Evolutionary conservation across 2,329 filamentous ascomycete genomes (phyloP).

Genomic region (Hymenoscyphus albidus): DNA sequence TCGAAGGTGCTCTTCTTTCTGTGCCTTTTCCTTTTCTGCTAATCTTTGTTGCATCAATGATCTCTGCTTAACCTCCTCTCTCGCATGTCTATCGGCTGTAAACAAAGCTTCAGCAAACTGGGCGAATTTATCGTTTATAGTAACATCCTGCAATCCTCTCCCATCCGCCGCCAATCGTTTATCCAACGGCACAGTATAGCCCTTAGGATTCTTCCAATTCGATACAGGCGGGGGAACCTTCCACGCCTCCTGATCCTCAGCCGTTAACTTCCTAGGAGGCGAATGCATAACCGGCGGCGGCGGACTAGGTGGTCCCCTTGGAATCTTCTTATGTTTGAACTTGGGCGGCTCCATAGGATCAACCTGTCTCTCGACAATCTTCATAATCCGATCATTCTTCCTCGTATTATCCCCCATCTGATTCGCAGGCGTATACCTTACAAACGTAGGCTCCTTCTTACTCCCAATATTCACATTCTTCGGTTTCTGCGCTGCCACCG

Average conservation of each 20-base stretch:
- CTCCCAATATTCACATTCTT: slow-evolving; percentile 87
- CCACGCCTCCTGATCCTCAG: slow-evolving; percentile 96
- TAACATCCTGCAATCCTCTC: slow-evolving; percentile 83
- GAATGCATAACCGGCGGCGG: slow-evolving; percentile 94
- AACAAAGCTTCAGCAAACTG: slow-evolving; percentile 93
- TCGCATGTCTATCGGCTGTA: slow-evolving; percentile 88
- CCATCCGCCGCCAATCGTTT: slow-evolving; percentile 94
- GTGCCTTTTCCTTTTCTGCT: slow-evolving; percentile 91
- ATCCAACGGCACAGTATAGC: slow-evolving; percentile 92
- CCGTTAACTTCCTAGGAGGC: slow-evolving; percentile 89
- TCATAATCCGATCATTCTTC: slow-evolving; percentile 95
- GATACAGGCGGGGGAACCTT: slow-evolving; percentile 85
- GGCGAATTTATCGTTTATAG: slow-evolving; percentile 98
- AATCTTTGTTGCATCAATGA: slow-evolving; percentile 93
- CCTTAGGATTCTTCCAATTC: slow-evolving; percentile 99
- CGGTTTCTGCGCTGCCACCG: slow-evolving; percentile 87
- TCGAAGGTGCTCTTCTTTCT: slow-evolving; percentile 90
- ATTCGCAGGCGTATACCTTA: slow-evolving; percentile 90
- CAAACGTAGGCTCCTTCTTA: slow-evolving; percentile 83
- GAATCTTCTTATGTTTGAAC: slow-evolving; percentile 99
- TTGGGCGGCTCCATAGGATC: slow-evolving; percentile 98
- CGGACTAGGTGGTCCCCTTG: slow-evolving; percentile 84
- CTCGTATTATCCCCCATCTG: slow-evolving; percentile 87
- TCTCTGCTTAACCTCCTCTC: slow-evolving; percentile 91
- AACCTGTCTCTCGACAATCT: slow-evolving; percentile 90